Evolutionary conservation across 2,329 filamentous ascomycete species (phyloP).

Genomic region (Anisogramma anomala): DNA sequence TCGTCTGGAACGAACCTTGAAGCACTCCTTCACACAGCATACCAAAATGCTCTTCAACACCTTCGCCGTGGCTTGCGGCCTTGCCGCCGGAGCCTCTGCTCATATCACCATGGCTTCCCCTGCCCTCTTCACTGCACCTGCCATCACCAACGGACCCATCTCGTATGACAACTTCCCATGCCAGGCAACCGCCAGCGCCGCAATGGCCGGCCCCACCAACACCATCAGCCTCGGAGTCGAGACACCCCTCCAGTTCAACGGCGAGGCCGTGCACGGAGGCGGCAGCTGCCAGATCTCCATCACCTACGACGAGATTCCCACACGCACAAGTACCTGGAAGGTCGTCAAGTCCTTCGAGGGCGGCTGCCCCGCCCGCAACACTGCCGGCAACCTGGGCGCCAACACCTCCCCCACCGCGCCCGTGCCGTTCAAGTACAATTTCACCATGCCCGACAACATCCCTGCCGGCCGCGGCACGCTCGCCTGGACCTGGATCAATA

Average conservation of each 20-base stretch:
- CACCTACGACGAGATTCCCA: slow-evolving; percentile 63
- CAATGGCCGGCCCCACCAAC: slow-evolving; percentile 20
- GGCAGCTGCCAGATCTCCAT: slow-evolving; percentile 86
- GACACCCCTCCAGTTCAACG: slow-evolving; percentile 54
- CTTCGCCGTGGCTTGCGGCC: slow-evolving; percentile 38
- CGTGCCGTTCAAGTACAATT: slow-evolving; percentile 51
- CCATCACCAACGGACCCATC: slow-evolving; percentile 53
- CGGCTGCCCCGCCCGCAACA: slow-evolving; percentile 60
- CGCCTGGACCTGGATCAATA: slow-evolving; percentile 94
- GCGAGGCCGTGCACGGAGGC: slow-evolving; percentile 72
- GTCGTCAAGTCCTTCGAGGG: slow-evolving; percentile 84
- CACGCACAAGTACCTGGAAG: slow-evolving; percentile 60
- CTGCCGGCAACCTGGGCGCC: slow-evolving; percentile 44
- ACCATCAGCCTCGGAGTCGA: slow-evolving; percentile 46
- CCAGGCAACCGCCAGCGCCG: slow-evolving; percentile 56
- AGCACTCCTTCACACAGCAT: slow-evolving; percentile 20
- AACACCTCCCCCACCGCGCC: slow-evolving; percentile 26
- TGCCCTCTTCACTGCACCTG: slow-evolving; percentile 40
- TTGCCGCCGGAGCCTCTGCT: slow-evolving; percentile 51
- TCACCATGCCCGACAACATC: slow-evolving; percentile 59
- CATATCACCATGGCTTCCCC: slow-evolving; percentile 69
- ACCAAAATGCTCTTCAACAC: slow-evolving; percentile 41
- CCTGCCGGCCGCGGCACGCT: slow-evolving; percentile 67
- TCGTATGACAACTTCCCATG: slow-evolving; percentile 68
- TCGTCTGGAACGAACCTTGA: slow-evolving; percentile 31